Evolutionary conservation across 164 flowering plant species (phyloP).

Genomic region (Umbilicus rupestris): DNA sequence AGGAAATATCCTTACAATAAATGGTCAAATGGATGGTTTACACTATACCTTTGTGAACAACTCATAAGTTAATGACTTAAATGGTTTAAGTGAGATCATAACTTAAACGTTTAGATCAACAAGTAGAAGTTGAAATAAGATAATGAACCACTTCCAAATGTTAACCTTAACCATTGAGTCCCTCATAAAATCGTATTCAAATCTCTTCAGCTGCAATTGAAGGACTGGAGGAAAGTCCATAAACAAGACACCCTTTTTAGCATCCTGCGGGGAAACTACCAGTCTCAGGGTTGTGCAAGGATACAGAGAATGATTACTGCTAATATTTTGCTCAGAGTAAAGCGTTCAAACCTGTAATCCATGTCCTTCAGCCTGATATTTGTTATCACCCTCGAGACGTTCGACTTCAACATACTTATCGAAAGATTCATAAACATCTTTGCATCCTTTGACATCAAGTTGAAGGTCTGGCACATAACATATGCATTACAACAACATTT

Average conservation of each 20-base stretch:
- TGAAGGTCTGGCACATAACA: slow-evolving; percentile 21
- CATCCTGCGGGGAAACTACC: slow-evolving; percentile 32
- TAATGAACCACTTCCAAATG: background rate
- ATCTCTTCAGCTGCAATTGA: slow-evolving; percentile 48
- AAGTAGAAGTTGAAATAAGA: background rate
- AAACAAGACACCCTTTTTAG: slow-evolving; percentile 52
- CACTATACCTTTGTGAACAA: no score
- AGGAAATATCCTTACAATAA: no score
- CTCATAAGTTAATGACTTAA: background rate
- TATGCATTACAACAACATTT: background rate
- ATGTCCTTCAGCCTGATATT: slow-evolving; percentile 26
- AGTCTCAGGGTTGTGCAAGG: background rate
- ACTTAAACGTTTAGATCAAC: background rate
- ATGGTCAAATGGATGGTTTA: no score
- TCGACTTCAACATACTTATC: slow-evolving; percentile 36
- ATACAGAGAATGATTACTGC: background rate
- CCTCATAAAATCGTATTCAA: slow-evolving; percentile 53
- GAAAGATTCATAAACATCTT: slow-evolving; percentile 34
- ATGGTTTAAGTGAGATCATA: background rate
- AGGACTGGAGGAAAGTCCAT: slow-evolving; percentile 58
- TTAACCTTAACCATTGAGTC: slow-evolving; percentile 60
- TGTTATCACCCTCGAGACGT: slow-evolving; percentile 32
- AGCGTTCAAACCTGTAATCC: slow-evolving; percentile 21
- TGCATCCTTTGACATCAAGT: slow-evolving; percentile 35
- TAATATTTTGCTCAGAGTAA: background rate